These are phyloP conservation scores for Schrenkiella parvula DNA, from an alignment of 345 rosid genomes.

Conservation along the genomic window DNA sequence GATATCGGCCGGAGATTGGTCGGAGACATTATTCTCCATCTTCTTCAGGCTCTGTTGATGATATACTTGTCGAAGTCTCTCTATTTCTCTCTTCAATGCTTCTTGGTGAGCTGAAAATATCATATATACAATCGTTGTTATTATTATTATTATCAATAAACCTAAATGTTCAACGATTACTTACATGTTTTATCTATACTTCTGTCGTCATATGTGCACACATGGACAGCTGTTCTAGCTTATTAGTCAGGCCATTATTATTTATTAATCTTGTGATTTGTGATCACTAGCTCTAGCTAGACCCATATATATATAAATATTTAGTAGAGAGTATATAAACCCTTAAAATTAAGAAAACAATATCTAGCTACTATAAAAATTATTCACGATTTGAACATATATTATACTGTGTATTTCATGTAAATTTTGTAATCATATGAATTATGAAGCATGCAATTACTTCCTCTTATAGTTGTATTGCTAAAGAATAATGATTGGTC, in stretches of 20 bases:
- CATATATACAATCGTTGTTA: not conserved
- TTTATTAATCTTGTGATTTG: constrained; percentile 9
- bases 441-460: constrained; percentile 22
- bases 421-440: not conserved
- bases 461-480: not conserved
- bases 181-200: not conserved
- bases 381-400: not conserved
- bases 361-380: not conserved
- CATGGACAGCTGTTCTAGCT: constrained; percentile 35
- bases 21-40: constrained; percentile 35
- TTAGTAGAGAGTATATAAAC: not conserved
- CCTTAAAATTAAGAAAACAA: not conserved
- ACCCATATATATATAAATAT: not conserved
- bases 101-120: constrained; percentile 73
- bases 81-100: constrained; percentile 88
- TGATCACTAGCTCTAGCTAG: constrained; percentile 3
- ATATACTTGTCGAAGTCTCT: constrained; percentile 75
- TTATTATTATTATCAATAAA: not conserved
- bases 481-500: constrained; percentile 1
- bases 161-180: not conserved
- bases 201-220: constrained; percentile 8
- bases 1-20: constrained; percentile 34
- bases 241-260: not conserved
- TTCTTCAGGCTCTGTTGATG: constrained; percentile 59
- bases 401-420: not conserved